Evolutionary conservation across 768 basidiomycete genomes (phyloP).

Genomic region (Suillus hirtellus): DNA sequence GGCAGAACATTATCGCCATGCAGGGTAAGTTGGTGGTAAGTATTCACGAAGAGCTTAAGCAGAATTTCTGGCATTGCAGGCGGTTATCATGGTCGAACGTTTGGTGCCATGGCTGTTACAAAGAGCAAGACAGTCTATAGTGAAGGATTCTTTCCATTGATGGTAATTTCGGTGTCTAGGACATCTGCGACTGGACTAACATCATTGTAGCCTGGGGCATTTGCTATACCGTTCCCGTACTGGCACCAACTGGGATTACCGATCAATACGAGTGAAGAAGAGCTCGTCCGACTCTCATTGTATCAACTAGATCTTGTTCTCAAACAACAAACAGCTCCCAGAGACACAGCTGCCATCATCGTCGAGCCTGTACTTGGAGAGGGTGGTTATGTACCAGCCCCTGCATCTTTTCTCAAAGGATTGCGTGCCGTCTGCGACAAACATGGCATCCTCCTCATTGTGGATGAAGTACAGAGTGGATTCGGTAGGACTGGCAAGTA

Average conservation of each 20-base stretch:
- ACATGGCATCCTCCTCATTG: constrained; percentile 79
- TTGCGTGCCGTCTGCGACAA: constrained; percentile 84
- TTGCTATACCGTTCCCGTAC: constrained; percentile 82
- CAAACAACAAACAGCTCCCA: constrained; percentile 77
- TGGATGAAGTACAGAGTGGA: constrained; percentile 89
- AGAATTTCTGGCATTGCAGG: constrained; percentile 36
- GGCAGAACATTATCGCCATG: constrained; percentile 89
- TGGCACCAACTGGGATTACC: constrained; percentile 82
- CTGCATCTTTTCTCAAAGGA: constrained; percentile 75
- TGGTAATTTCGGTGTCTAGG: constrained; percentile 51
- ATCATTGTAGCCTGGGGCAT: constrained; percentile 71
- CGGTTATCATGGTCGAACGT: constrained; percentile 91
- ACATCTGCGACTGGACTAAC: constrained; percentile 2
- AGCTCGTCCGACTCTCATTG: constrained; percentile 62
- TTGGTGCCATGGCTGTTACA: constrained; percentile 92
- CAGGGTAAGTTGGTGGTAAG: constrained; percentile 53
- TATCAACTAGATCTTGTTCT: constrained; percentile 82
- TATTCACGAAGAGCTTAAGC: background rate
- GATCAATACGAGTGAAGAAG: constrained; percentile 51
- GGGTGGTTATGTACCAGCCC: constrained; percentile 93
- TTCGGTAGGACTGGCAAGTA: constrained; percentile 85
- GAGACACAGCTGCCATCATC: constrained; percentile 91
- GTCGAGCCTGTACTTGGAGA: constrained; percentile 94
- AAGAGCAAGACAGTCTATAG: constrained; percentile 91
- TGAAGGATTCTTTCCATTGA: constrained; percentile 73